A percentile compares a stretch with the other conserved stretches of the same genome.
Conservation (phyloP, 1,284 basidiomycete genomes). For the Austroboletus niveus region DNA sequence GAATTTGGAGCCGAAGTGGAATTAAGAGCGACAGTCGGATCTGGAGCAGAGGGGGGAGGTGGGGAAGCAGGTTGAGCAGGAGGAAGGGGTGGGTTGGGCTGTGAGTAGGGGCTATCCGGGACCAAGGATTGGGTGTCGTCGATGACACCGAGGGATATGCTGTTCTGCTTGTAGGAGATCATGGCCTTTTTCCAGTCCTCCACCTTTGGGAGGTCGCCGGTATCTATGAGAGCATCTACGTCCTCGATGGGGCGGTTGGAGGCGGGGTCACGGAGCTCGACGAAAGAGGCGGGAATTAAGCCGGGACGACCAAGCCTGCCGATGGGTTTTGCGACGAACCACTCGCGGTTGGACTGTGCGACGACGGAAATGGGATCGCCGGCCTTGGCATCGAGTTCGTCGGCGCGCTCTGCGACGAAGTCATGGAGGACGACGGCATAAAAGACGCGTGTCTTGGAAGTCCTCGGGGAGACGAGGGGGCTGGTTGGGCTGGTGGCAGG, state of each 20-base stretch:
- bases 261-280: slow-evolving; percentile 91
- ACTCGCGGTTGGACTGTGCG: slow-evolving; percentile 87
- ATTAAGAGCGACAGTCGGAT: too few species aligned
- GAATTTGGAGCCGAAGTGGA: slow-evolving; percentile 1
- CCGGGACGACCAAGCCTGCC: slow-evolving; percentile 93
- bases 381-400: slow-evolving; percentile 93
- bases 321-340: slow-evolving; percentile 94
- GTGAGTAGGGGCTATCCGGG: slow-evolving; percentile 42
- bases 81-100: slow-evolving; percentile 25
- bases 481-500: slow-evolving; percentile 18
- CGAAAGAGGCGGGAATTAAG: slow-evolving; percentile 94
- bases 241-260: slow-evolving; percentile 76
- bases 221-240: slow-evolving; percentile 77
- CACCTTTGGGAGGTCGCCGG: slow-evolving; percentile 86
- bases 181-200: slow-evolving; percentile 99
- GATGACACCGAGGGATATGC: slow-evolving; percentile 90
- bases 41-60: slow-evolving; percentile 2
- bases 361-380: slow-evolving; percentile 93
- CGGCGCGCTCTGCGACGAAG: slow-evolving; percentile 90
- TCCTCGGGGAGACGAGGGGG: slow-evolving; percentile 29
- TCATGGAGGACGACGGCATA: slow-evolving; percentile 97
- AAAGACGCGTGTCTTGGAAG: slow-evolving; percentile 60
- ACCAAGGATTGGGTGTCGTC: slow-evolving; percentile 58
- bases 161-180: slow-evolving; percentile 93
- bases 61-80: slow-evolving; percentile 13